Conservation (phyloP, 768 basidiomycete species). For the Amanita inopinata region DNA sequence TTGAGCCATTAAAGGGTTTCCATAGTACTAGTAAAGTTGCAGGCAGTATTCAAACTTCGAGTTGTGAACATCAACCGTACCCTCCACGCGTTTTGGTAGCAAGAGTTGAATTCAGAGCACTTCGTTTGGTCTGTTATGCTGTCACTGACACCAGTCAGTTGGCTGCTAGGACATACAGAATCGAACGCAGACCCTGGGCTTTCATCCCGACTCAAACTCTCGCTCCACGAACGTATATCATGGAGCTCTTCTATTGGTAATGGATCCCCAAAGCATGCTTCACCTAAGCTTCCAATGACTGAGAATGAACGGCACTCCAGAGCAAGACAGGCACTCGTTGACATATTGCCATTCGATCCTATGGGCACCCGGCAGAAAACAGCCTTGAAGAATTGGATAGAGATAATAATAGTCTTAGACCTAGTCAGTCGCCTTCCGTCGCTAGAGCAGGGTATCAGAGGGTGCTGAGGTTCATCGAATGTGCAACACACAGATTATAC, state of each 20-base stretch:
- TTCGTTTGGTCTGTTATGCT: too few species aligned
- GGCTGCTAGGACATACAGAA: conserved; percentile 24
- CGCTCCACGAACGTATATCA: conserved; percentile 40
- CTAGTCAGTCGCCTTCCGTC: conserved; percentile 31
- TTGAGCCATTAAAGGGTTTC: background rate
- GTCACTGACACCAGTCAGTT: conserved; percentile 22
- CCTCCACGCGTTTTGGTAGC: background rate
- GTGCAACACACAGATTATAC: conserved; percentile 28
- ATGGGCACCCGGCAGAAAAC: conserved; percentile 45
- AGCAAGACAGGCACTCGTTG: conserved; percentile 30
- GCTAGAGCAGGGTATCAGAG: conserved; percentile 10
- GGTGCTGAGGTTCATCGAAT: too few species aligned
- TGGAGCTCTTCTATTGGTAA: conserved; percentile 30
- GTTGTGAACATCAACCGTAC: background rate
- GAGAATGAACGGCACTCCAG: conserved; percentile 42
- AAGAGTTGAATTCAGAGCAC: background rate
- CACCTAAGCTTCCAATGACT: conserved; percentile 32
- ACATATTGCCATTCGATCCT: conserved; percentile 28
- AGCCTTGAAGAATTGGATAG: conserved; percentile 39
- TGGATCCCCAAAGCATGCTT: conserved; percentile 43
- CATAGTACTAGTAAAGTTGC: background rate
- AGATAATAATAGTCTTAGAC: conserved; percentile 34
- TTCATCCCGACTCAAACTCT: conserved; percentile 30
- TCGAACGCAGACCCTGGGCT: conserved; percentile 1
- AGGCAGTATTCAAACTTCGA: background rate